Evolutionary conservation across 2,329 filamentous ascomycete genomes (phyloP).

Genomic region (Penicillium concentricum): DNA sequence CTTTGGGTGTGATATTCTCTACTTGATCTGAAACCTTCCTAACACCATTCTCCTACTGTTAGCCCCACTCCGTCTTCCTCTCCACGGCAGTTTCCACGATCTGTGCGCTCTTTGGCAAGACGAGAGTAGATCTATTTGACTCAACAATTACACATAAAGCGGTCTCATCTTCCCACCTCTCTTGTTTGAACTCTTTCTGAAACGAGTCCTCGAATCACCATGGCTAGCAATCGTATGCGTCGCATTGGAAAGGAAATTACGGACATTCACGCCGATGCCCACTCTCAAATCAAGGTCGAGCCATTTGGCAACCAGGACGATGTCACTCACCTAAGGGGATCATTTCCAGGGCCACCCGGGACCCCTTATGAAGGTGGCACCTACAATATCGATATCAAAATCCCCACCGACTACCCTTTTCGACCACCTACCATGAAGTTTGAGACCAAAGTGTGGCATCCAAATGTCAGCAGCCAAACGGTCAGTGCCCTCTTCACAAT

Average conservation of each 20-base stretch:
- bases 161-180: neutral
- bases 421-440: slow-evolving; percentile 89
- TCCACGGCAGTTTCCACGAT: neutral
- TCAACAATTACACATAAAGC: neutral
- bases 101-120: neutral
- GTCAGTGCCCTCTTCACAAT: slow-evolving; percentile 53
- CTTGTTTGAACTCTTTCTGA: neutral
- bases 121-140: neutral
- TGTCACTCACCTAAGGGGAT: slow-evolving; percentile 77
- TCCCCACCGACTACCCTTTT: slow-evolving; percentile 89
- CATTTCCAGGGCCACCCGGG: slow-evolving; percentile 82
- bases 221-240: slow-evolving; percentile 58
- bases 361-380: slow-evolving; percentile 89
- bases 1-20: neutral
- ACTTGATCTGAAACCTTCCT: neutral
- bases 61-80: neutral
- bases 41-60: neutral
- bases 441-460: slow-evolving; percentile 92
- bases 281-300: slow-evolving; percentile 72
- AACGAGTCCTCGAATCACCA: slow-evolving; percentile 31
- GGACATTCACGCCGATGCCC: slow-evolving; percentile 60
- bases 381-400: slow-evolving; percentile 79
- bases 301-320: slow-evolving; percentile 63
- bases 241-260: slow-evolving; percentile 53
- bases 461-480: slow-evolving; percentile 91